A percentile compares a stretch with the other conserved stretches of the same genome.
These are phyloP conservation scores for Areca catechu DNA, from an alignment of 176 grass and related monocot genomes.

Conservation along the genomic window DNA sequence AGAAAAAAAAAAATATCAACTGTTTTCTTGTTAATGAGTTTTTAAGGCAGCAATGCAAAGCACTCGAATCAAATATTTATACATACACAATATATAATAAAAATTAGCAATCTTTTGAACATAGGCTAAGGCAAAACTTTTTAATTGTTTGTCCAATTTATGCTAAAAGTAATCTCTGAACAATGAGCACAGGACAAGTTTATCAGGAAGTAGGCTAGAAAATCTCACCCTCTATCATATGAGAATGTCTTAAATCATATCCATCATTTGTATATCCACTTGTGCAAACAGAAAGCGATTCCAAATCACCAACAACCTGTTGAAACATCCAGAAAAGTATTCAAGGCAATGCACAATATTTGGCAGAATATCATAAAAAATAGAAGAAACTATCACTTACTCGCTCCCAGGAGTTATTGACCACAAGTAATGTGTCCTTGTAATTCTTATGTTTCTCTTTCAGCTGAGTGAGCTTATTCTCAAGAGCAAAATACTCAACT, in stretches of 20 bases:
- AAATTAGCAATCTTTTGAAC: too few relatives aligned
- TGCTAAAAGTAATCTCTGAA: too few relatives aligned
- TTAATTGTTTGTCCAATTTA: too few relatives aligned
- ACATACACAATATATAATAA: too few relatives aligned
- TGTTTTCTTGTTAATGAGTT: too few relatives aligned
- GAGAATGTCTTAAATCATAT: slow-evolving; percentile 20
- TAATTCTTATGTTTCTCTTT: slow-evolving; percentile 50
- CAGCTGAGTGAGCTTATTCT: slow-evolving; percentile 66
- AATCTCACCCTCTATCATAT: slow-evolving; percentile 25
- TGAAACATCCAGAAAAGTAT: slow-evolving; percentile 14
- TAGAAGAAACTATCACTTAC: slow-evolving; percentile 24
- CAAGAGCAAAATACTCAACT: slow-evolving; percentile 53
- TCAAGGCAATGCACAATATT: neutral
- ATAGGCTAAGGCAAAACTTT: too few relatives aligned
- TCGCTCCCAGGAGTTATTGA: slow-evolving; percentile 61
- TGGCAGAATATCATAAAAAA: neutral
- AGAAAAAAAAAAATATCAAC: too few relatives aligned
- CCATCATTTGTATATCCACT: slow-evolving; percentile 25
- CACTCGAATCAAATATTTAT: too few relatives aligned
- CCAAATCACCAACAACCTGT: slow-evolving; percentile 65
- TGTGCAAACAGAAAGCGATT: slow-evolving; percentile 39
- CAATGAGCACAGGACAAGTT: too few relatives aligned
- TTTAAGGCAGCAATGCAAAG: too few relatives aligned
- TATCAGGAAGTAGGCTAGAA: slow-evolving; percentile 7
- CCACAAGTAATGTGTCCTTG: slow-evolving; percentile 38